Evolutionary conservation across 768 basidiomycete species (phyloP), one percentile per base, ranked within the genome.

Genomic region (Macrolepiota fuliginosa): DNA sequence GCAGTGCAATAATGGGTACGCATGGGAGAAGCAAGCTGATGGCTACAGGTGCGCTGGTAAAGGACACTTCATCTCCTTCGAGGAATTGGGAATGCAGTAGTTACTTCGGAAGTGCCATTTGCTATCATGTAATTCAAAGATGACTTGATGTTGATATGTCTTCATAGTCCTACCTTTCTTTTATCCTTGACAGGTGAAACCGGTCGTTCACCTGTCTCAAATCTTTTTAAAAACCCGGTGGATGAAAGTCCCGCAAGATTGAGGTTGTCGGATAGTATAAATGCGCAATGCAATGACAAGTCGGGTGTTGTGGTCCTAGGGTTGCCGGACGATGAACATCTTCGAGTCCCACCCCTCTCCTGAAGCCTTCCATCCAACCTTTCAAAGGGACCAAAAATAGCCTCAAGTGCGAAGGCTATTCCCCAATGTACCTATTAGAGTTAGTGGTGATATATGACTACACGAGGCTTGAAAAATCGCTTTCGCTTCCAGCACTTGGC

Each of bases 11-110:
- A 50, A 50, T 19, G 56, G 56, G 32, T 58, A 49, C 36, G 46
- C 56, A n/a, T 58, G 56, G 56, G 46, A 58, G 32, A 58, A 49
- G 36, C 22, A 49, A 32, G 46, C 46, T 45, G 32, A 58, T n/a
- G 56, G 56, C 32, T 58, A 58, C 49, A 58, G 51, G 36, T 58
- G 57, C 57, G 51, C n/a, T 10, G 57, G 47, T 12, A 36, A 36
- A 27, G 49, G 56, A 2, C 56, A 58, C 35, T 58, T 58, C 35
- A 58, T 58, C 46, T 58, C 56, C 32, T 58, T 58, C 56, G 35
- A 58, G 46, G 56, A 58, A 27, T n/a, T 58, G 56, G 56, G 56
- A 58, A 58, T 58, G 56, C 46, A 35, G n/a, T 49, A 58, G 36
- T 39, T 56, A n/a, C n/a, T n/a, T n/a, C n/a, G n/a, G n/a, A n/a